Base-by-base conservation (phyloP, 805 yeast genomes). In the Suhomyces pyralidae region DNA sequence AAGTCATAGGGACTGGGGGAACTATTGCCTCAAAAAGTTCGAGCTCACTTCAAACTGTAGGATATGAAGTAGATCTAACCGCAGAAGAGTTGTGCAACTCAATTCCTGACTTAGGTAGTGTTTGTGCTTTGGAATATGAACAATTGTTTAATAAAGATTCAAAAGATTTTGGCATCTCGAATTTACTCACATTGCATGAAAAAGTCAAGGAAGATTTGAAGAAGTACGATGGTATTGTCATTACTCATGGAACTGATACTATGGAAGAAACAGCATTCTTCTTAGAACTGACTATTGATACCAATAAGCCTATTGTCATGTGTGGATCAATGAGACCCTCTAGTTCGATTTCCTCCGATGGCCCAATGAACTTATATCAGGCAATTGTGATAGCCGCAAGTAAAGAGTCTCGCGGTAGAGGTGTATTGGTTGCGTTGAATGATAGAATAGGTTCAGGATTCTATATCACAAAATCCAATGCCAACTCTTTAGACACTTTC, bases 241-340 rank as follows among this genome's bases (percentile, higher is more conserved):
- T 84, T 38, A 84, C 88, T 1, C 89, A 84, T 63, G 89, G 89
- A n/a, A 84, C 89, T 7, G 89, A 84, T 60, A 81, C 88, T 1
- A 73, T 83, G 71, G 84, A 85, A 49, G 89, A 84, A 62, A 83
- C 89, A 7, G 82, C 87, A 0, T 83, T 84, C 61, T 84, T 84
- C 63, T 67, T 84, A 36, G 86, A 83, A 55, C 68, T 79, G 50
- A 76, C 80, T 8, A 59, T 79, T 26, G 58, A 68, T 45, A 70
- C 76, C 12, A 40, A 57, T 40, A 74, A 83, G 51, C 88, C 88
- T 3, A 79, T 85, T 50, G 89, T 84, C 5, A 70, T 85, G 64
- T 84, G 87, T 47, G 91, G 91, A 1, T 81, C 87, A 5, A 85
- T 85, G 91, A 77, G 90, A 61, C 91, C 91, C 0, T 80, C 86